These are phyloP conservation scores for Omphalotus olearius DNA, from an alignment of 1,284 basidiomycete species.

Conservation along the genomic window DNA sequence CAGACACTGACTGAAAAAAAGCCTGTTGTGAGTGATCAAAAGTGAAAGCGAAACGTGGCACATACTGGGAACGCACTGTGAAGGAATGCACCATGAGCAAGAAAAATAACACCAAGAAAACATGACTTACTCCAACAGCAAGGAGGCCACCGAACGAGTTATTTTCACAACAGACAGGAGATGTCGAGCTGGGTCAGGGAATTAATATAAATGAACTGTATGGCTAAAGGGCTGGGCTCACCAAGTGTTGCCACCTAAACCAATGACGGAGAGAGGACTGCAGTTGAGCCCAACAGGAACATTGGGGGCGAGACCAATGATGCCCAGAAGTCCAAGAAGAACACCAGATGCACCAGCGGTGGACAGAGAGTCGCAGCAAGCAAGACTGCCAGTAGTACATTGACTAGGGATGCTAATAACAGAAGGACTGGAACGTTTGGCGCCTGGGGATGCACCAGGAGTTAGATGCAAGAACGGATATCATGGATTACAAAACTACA, in stretches of 20 bases:
- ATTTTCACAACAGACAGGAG: slow-evolving; percentile 42
- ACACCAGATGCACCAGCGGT: slow-evolving; percentile 7
- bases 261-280: slow-evolving; percentile 26
- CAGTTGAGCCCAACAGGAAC: slow-evolving; percentile 32
- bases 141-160: slow-evolving; percentile 39
- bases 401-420: slow-evolving; percentile 15
- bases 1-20: neutral
- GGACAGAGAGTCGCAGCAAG: slow-evolving; percentile 37
- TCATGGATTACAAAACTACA: slow-evolving; percentile 1
- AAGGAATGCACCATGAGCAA: no score
- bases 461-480: neutral
- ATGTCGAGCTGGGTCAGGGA: slow-evolving; percentile 24
- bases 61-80: neutral
- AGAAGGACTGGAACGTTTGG: slow-evolving; percentile 26
- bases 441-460: slow-evolving; percentile 20
- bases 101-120: no score
- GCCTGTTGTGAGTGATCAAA: neutral
- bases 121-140: slow-evolving; percentile 24
- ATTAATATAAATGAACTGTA: neutral
- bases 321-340: slow-evolving; percentile 27
- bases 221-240: slow-evolving; percentile 18
- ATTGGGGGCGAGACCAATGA: slow-evolving; percentile 11
- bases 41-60: neutral
- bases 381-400: slow-evolving; percentile 33
- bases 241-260: slow-evolving; percentile 32